Evolutionary conservation across 495 filamentous ascomycete species (phyloP).

Genomic region (Penicillium silybi): DNA sequence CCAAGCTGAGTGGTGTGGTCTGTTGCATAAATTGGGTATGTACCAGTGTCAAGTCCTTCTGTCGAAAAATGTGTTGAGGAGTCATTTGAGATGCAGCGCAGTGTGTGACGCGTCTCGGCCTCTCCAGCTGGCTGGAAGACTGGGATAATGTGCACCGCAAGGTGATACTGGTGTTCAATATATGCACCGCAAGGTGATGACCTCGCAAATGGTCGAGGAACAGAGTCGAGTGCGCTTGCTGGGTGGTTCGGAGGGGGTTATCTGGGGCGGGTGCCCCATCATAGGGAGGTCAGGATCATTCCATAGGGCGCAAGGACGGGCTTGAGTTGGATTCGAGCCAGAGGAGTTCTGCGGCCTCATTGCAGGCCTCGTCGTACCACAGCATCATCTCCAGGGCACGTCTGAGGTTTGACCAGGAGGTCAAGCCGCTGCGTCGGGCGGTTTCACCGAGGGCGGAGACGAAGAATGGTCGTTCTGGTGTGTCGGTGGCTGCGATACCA

Average conservation of each 20-base stretch:
- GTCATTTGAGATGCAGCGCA: too few relatives aligned
- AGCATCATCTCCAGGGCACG: conserved; percentile 24
- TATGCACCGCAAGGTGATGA: too few relatives aligned
- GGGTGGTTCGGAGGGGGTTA: neutral
- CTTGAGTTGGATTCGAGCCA: conserved; percentile 22
- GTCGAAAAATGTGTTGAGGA: too few relatives aligned
- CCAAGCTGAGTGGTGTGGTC: neutral
- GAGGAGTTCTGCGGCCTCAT: conserved; percentile 23
- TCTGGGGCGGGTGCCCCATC: neutral
- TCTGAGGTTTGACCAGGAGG: conserved; percentile 23
- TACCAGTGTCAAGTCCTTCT: neutral
- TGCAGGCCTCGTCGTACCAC: conserved; percentile 37
- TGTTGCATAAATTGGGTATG: neutral
- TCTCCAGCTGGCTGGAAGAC: too few relatives aligned
- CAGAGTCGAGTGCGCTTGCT: neutral
- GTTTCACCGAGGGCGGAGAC: conserved; percentile 19
- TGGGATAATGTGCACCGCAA: too few relatives aligned
- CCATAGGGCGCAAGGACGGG: neutral
- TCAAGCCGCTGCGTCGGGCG: conserved; percentile 14
- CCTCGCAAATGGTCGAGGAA: too few relatives aligned
- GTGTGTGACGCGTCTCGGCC: too few relatives aligned
- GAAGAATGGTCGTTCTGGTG: conserved; percentile 30
- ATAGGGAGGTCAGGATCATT: neutral
- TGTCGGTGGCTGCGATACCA: conserved; percentile 31
- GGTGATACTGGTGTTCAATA: too few relatives aligned